phyloP scores from a whole-genome alignment of 2,329 filamentous ascomycete species.

The Ceratocystis lukuohia region DNA sequence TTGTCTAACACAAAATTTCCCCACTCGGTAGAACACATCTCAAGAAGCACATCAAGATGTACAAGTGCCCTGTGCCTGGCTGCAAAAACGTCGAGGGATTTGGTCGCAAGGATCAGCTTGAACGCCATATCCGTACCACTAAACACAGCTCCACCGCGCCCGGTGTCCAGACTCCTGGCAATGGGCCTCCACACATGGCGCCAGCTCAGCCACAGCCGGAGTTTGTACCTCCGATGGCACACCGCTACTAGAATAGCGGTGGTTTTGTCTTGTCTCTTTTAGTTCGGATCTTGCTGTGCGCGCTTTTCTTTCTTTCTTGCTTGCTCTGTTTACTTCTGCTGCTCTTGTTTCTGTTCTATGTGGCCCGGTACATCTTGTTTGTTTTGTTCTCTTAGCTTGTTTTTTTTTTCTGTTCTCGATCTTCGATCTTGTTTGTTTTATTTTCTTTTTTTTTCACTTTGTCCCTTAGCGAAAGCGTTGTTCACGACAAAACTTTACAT shows the following conservation, averaged over 20 bases:
- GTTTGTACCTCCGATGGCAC: conserved; percentile 5
- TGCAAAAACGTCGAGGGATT: conserved; percentile 19
- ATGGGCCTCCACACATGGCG: conserved; percentile 1
- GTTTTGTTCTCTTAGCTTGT: not conserved
- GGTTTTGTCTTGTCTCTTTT: not conserved
- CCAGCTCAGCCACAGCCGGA: conserved; percentile 2
- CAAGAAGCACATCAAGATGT: conserved; percentile 19
- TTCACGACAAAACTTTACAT: conserved; percentile 8
- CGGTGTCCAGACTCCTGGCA: not conserved
- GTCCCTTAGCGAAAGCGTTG: conserved; percentile 9
- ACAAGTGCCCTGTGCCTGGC: conserved; percentile 16
- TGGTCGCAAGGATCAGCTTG: conserved; percentile 18
- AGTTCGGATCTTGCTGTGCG: not conserved
- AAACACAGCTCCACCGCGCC: conserved; percentile 13
- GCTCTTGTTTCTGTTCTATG: conserved; percentile 1
- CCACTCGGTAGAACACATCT: conserved; percentile 14
- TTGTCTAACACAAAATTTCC: conserved; percentile 2
- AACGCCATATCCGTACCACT: conserved; percentile 17
- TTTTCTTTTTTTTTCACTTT: conserved; percentile 2
- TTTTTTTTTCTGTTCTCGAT: not conserved
- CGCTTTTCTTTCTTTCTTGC: not conserved
- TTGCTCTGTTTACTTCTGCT: not conserved
- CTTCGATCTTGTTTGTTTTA: not conserved
- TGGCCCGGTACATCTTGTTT: conserved; percentile 6
- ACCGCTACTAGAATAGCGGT: conserved; percentile 1